A percentile compares a stretch with the other conserved stretches of the same genome.
Conservation (phyloP, 2,329 filamentous ascomycete species). For the Macrophomina tecta region DNA sequence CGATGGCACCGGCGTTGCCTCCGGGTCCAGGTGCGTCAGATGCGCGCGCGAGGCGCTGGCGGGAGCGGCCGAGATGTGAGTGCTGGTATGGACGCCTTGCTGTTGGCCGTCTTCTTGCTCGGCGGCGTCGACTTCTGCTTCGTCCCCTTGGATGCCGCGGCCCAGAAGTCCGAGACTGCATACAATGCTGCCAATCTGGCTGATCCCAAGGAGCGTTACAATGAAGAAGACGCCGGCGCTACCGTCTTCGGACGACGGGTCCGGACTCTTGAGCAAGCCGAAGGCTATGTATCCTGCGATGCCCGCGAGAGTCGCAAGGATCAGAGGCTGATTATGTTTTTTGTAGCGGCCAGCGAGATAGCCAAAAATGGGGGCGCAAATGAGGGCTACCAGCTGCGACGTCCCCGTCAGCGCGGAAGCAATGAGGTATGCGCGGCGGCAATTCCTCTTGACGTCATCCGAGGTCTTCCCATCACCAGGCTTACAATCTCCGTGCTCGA, state of each 20-base stretch:
- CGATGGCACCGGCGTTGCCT: constrained; percentile 11
- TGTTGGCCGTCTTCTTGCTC: constrained; percentile 29
- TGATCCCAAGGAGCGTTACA: constrained; percentile 82
- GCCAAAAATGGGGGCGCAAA: constrained; percentile 87
- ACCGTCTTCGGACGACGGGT: constrained; percentile 73
- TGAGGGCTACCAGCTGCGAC: constrained; percentile 82
- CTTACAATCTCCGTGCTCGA: constrained; percentile 75
- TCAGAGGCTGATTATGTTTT: constrained; percentile 72
- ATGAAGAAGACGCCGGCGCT: constrained; percentile 74
- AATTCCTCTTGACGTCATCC: constrained; percentile 79
- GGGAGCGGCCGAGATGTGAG: constrained; percentile 6
- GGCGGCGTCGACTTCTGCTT: constrained; percentile 31
- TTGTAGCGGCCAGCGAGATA: constrained; percentile 74
- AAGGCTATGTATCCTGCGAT: constrained; percentile 80
- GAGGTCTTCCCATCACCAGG: constrained; percentile 52
- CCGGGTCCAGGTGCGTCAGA: constrained; percentile 26
- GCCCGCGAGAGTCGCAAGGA: constrained; percentile 74
- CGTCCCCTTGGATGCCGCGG: constrained; percentile 71
- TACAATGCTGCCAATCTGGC: constrained; percentile 95
- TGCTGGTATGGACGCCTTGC: not conserved
- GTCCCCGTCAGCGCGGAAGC: constrained; percentile 87
- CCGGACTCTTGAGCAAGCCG: constrained; percentile 76
- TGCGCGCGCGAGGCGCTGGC: not conserved
- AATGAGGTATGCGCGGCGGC: constrained; percentile 84
- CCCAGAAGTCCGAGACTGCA: constrained; percentile 91